A percentile compares a stretch with the other conserved stretches of the same genome.
These are phyloP conservation scores for Diplodia scrobiculata DNA, from an alignment of 2,329 filamentous ascomycete species.

Conservation along the genomic window DNA sequence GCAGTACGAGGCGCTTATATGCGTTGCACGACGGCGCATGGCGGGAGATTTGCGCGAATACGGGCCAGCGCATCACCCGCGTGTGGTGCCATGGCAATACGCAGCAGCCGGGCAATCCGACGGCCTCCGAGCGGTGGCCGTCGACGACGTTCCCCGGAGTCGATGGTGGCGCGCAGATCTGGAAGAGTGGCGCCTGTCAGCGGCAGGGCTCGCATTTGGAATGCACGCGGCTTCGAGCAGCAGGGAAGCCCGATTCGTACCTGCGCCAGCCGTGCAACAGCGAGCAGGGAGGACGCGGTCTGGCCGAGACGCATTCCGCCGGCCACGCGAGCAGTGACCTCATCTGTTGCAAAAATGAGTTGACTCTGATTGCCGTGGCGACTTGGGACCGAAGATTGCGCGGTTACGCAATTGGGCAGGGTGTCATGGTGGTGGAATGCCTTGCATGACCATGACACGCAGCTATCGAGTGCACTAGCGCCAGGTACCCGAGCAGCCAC, in stretches of 20 bases:
- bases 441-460: slow-evolving; percentile 28
- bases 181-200: slow-evolving; percentile 7
- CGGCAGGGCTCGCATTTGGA: slow-evolving; percentile 1
- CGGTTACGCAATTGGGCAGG: slow-evolving; percentile 18
- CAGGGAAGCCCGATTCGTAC: neutral
- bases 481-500: slow-evolving; percentile 27
- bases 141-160: neutral
- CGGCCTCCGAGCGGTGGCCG: neutral
- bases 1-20: slow-evolving; percentile 23
- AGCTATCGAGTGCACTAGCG: slow-evolving; percentile 27
- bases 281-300: neutral
- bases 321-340: neutral
- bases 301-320: neutral
- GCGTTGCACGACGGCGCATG: slow-evolving; percentile 15
- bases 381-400: neutral
- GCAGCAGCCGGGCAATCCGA: neutral
- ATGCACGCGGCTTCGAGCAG: neutral
- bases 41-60: slow-evolving; percentile 23
- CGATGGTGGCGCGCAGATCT: slow-evolving; percentile 5
- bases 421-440: slow-evolving; percentile 16
- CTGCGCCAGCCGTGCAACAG: slow-evolving; percentile 22
- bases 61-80: slow-evolving; percentile 13
- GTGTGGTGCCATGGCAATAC: slow-evolving; percentile 5
- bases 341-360: neutral
- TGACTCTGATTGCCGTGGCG: slow-evolving; percentile 2